Evolutionary conservation across 1,139 yeast genomes (phyloP).

Genomic region (Geotrichum candidum): DNA sequence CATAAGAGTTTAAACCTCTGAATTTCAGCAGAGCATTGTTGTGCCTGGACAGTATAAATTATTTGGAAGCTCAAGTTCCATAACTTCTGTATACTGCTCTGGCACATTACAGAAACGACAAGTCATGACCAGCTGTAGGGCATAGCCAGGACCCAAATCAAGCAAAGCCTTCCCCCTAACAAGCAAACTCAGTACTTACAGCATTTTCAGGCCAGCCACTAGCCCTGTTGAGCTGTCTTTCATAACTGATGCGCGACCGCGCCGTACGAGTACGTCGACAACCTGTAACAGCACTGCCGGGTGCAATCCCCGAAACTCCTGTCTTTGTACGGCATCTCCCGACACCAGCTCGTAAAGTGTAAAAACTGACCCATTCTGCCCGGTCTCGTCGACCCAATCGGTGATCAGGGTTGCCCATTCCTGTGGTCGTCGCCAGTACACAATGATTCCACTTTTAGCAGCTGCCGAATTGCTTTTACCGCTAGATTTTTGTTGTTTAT

Average conservation of each 20-base stretch:
- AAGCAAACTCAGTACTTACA: slow-evolving; percentile 1
- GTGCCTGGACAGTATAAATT: no score
- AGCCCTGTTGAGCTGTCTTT: slow-evolving; percentile 31
- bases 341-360: slow-evolving; percentile 73
- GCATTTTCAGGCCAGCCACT: slow-evolving; percentile 33
- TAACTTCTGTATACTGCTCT: no score
- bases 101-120: no score
- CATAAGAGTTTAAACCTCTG: no score
- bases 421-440: slow-evolving; percentile 65
- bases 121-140: no score
- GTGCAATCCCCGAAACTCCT: slow-evolving; percentile 61
- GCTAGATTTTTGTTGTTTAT: slow-evolving; percentile 15
- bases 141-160: no score
- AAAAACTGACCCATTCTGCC: slow-evolving; percentile 70
- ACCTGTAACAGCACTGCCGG: slow-evolving; percentile 50
- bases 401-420: slow-evolving; percentile 69
- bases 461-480: slow-evolving; percentile 3
- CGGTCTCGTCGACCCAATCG: slow-evolving; percentile 65
- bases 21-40: no score
- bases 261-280: slow-evolving; percentile 53
- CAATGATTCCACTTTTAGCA: slow-evolving; percentile 40
- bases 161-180: no score
- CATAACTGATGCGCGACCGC: slow-evolving; percentile 42
- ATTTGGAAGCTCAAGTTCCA: no score
- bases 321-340: slow-evolving; percentile 55